Evolutionary conservation across 1,284 basidiomycete genomes (phyloP), one percentile per base, ranked within the genome.

Genomic region (Ustilago tritici): DNA sequence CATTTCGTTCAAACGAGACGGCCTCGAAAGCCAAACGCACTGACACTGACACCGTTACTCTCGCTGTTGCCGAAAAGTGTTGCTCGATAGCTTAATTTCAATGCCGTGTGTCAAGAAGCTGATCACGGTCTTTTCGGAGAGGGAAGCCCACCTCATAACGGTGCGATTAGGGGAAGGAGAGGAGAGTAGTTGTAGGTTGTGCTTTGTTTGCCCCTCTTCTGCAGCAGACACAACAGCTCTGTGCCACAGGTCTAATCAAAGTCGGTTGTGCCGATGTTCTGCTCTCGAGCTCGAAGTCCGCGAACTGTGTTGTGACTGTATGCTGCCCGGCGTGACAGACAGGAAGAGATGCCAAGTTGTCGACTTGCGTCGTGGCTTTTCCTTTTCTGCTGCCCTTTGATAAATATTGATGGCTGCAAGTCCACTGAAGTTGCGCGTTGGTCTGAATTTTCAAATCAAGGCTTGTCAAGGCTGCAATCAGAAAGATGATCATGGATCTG

Each of bases 71-170:
- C 28, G 32, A 9, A 49, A 34, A 23, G 15, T 12, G 9, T 28
- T 34, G 34, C 36, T 40, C 32, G 12, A n/a, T 28, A 43, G 19
- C 19, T 61, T 36, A 28, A 28, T 54, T 15, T 28, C n/a, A 6
- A 50, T 14, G 28, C 31, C 46, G 52, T 56, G 67, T 70, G 67
- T 70, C 67, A 32, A 10, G 7, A 34, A 70, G 67, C 67, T 70
- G 67, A 70, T 70, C 67, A 64, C 10, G 23, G 17, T 34, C 38
- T 23, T 32, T n/a, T 15, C n/a, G 11, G n/a, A 15, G 55, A 11
- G 35, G 3, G 23, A 28, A 38, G 28, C n/a, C 34, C n/a, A 31
- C 23, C 32, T 47, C 31, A 46, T 36, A 5, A 9, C 23, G 19
- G 43, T 5, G 9, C 19, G 43, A 46, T 50, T 14, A 50, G 14